Evolutionary conservation across 2,329 filamentous ascomycete species (phyloP).

Genomic region (Colletotrichum gloeosporioides): DNA sequence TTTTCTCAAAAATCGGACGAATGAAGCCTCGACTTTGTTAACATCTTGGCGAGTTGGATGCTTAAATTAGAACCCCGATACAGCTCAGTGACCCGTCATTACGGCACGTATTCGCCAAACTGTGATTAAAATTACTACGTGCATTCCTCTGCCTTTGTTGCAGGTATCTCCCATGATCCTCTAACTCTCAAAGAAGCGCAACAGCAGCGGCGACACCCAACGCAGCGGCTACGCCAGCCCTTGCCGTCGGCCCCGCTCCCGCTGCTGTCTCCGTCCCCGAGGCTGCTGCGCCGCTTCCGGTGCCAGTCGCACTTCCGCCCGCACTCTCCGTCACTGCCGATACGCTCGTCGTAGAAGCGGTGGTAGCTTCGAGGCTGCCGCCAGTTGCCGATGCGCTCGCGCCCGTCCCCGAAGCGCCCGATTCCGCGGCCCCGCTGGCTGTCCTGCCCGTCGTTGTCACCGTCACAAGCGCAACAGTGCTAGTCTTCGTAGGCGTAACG

Average conservation of each 20-base stretch:
- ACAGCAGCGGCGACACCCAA: background rate
- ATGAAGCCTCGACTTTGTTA: background rate
- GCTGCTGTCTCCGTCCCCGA: background rate
- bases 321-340: background rate
- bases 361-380: background rate
- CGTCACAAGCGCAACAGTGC: background rate
- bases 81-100: background rate
- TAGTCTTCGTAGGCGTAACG: background rate
- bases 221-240: background rate
- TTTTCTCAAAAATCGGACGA: background rate
- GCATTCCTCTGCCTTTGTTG: background rate
- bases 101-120: background rate
- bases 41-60: background rate
- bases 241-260: conserved; percentile 6
- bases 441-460: background rate
- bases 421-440: background rate
- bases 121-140: background rate
- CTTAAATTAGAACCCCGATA: background rate
- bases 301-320: background rate
- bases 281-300: background rate
- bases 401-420: background rate
- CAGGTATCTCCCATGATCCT: too few relatives aligned
- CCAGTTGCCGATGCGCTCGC: background rate
- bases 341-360: background rate
- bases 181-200: background rate